Evolutionary conservation across 164 flowering plant genomes (phyloP), one percentile per base, ranked within the genome.

Genomic region (Nymphaea thermarum): DNA sequence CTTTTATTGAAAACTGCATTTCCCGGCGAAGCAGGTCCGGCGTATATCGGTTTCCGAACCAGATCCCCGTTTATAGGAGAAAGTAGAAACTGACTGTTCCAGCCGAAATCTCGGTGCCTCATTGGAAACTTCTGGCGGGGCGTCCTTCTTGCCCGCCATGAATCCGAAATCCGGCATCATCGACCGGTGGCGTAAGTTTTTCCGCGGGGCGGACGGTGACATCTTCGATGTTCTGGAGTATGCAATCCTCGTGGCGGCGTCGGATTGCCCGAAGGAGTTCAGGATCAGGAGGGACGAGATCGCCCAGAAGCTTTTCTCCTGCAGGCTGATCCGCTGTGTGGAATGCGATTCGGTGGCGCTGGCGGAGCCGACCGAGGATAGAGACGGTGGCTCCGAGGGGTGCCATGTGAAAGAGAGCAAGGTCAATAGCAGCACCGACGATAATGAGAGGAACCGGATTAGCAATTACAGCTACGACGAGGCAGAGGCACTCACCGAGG

Each of bases 401-500:
- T 80, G 67, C 60, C 82, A 71, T 43, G 65, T 59, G 61, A 90
- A 84, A 72, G 91, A 77, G 69, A 89, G 86, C 76, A 85, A 82
- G 76, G 83, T 71, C 18, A 75, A 76, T 65, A 82, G 93, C 62
- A 74, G 69, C 65, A 71, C 75, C 15, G 78, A 72, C 67, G 88
- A 82, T 71, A 65, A 66, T 12, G 68, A 6, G 47, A 77, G 66
- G 57, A 64, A 69, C 77, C 82, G 70, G 41, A 76, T 72, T 4
- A 85, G 86, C 72, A 83, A 81, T 75, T 84, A 67, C 43, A 88
- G 88, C 70, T 88, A 76, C 75, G 93, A 83, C 53, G 97, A 86
- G 61, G 97, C 88, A 10, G 99, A 89, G 79, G 96, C 93, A 7
- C 75, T 90, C 80, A 91, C 87, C 25, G 93, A 89, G 74, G 97